Base-by-base conservation (phyloP, 106 monocot genomes). In the Xerophyta viscosa region DNA sequence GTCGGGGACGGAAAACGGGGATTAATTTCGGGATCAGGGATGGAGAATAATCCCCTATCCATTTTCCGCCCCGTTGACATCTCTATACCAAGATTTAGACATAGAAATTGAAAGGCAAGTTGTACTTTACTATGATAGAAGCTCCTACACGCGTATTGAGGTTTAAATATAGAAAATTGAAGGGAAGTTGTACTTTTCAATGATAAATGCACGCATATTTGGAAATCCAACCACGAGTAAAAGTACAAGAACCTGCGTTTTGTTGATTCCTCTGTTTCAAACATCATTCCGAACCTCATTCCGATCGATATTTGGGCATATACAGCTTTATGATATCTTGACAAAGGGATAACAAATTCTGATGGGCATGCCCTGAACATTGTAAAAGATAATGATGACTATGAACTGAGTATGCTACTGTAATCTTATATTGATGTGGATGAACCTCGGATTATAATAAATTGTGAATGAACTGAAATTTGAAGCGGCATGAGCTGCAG, bases 281-380 rank as follows among this genome's bases (percentile, higher is more conserved):
- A 81, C 94, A 94, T 88, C 94, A 94, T 94, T 36, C 84, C 94
- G 70, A 88, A 88, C 73, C 94, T 84, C 78, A 81, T 85, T 31
- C 96, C 88, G 57, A 74, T 39, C 24, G 84, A 82, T 25, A 85
- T 61, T 61, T 85, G 96, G n/a, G 73, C 66, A 74, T 76, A 88
- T 26, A 68, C 62, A 60, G 84, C 85, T 72, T 74, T 96, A 54
- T 89, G 72, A 63, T 78, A 94, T 50, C 76, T 84, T 29, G 61
- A 66, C 56, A 81, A 48, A 63, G 88, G 88, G 50, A 94, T 68
- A n/a, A 94, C 69, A 65, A 94, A 94, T 41, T 80, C 74, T 20
- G 88, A 94, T 47, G 75, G 73, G 24, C 88, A 87, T 59, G 84
- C 80, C 72, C 94, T 94, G 65, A 49, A 23, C 50, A 68, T 2